Base-by-base conservation (phyloP, 1,284 basidiomycete species). In the Boletus smithii region DNA sequence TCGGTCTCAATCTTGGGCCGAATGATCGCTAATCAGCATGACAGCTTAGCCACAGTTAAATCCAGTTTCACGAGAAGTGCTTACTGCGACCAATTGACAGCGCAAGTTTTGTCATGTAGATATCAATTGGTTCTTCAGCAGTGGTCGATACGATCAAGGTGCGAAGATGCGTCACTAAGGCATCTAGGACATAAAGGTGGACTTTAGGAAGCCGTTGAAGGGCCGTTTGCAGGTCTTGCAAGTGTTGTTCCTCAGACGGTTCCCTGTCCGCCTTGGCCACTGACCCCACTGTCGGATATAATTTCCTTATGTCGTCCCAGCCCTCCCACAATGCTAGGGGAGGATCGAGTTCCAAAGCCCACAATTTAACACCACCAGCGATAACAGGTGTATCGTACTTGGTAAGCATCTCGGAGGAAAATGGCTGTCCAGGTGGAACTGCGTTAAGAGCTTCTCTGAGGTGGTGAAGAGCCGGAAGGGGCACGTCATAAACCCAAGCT, bases 401-500 rank as follows among this genome's bases (percentile, higher is more conserved):
- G 31, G 72, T 71, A 17, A 94, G 73, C 47, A 92, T 61, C 30
- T 87, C 84, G 0, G 70, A 59, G 2, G 84, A 73, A 51, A 91
- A 80, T 18, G 83, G 74, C 42, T 83, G 75, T 8, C 81, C 81
- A 16, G 80, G 71, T 5, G 81, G 80, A 10, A 91, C 69, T 18
- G 78, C 79, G 62, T 95, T 94, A 50, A 97, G 73, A 3, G 77
- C 77, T 63, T 90, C 87, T 50, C 94, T 83, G 9, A 97, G 79
- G 53, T 86, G 84, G 61, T 97, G 94, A 5, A 87, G 78, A 24
- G 84, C 81, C 4, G 80, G 73, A 18, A 97, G 76, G 1, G 93
- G 91, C 2, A 95, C 90, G 57, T 90, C 85, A 63, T 97, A 95
- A 52, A 97, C 90, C 95, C 94, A 97, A 1, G 84, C 75, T 69